phyloP scores from a whole-genome alignment of 1,139 yeast genomes.

The Meyerozyma carpophila region DNA sequence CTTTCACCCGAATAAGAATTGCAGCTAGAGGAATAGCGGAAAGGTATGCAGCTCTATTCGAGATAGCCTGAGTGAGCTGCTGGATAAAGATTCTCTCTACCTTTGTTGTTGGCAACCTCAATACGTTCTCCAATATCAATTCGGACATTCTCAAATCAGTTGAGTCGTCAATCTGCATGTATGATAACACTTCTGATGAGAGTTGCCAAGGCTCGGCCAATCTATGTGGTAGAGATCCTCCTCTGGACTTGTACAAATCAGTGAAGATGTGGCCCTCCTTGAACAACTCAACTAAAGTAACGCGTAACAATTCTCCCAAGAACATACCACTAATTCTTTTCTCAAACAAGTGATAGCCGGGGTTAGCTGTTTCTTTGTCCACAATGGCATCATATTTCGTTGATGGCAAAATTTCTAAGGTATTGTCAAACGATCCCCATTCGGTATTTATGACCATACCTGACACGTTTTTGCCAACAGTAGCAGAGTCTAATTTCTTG shows the following conservation, averaged over 20 bases:
- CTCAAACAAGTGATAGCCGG: constrained; percentile 85
- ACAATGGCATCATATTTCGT: constrained; percentile 69
- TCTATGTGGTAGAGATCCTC: constrained; percentile 58
- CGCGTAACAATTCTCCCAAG: constrained; percentile 81
- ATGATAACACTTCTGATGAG: constrained; percentile 78
- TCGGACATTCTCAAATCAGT: constrained; percentile 63
- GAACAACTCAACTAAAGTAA: constrained; percentile 63
- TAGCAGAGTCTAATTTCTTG: constrained; percentile 51
- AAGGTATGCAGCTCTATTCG: constrained; percentile 78
- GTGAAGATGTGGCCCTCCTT: constrained; percentile 49
- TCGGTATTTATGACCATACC: constrained; percentile 93
- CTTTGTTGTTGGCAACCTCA: constrained; percentile 59
- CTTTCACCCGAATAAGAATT: constrained; percentile 38
- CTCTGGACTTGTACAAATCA: constrained; percentile 46
- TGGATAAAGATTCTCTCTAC: constrained; percentile 73
- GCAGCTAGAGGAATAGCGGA: constrained; percentile 90
- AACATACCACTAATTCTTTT: constrained; percentile 94
- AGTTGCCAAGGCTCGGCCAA: constrained; percentile 70
- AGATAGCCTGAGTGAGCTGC: constrained; percentile 66
- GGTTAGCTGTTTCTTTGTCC: constrained; percentile 73
- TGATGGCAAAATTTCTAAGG: constrained; percentile 61
- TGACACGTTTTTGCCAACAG: constrained; percentile 41
- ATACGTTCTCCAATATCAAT: constrained; percentile 54
- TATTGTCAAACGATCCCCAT: constrained; percentile 96
- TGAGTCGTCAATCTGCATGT: constrained; percentile 77